Evolutionary conservation across 768 basidiomycete genomes (phyloP).

Genomic region (Termitomyces sp.): DNA sequence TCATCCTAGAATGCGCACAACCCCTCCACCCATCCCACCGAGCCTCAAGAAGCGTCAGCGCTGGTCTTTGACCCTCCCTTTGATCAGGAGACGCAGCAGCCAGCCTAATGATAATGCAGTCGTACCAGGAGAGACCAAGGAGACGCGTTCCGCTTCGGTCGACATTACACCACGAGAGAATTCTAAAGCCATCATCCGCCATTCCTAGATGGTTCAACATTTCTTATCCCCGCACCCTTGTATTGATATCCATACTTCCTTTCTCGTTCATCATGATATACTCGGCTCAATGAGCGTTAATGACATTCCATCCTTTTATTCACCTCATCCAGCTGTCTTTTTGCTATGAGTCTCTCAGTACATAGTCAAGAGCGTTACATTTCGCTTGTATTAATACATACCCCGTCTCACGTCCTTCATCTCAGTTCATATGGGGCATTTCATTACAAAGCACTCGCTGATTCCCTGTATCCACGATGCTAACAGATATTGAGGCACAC

Average conservation of each 20-base stretch:
- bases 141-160: neutral
- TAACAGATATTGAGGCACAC: no score
- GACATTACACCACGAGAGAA: neutral
- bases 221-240: no score
- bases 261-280: neutral
- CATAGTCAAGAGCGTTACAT: no score
- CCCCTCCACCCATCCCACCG: slow-evolving; percentile 24
- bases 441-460: no score
- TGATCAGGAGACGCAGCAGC: slow-evolving; percentile 11
- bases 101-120: neutral
- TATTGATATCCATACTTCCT: neutral
- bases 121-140: neutral
- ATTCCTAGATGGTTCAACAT: neutral
- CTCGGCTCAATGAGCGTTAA: neutral
- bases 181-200: neutral
- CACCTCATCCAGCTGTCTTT: neutral
- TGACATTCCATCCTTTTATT: neutral
- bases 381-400: neutral
- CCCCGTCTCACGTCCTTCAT: neutral
- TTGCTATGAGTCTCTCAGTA: neutral
- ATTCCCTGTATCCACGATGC: no score
- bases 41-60: slow-evolving; percentile 23
- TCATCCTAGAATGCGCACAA: slow-evolving; percentile 20
- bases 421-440: neutral
- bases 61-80: slow-evolving; percentile 16